Conservation (phyloP, 2,329 filamentous ascomycete species). For the Fusarium sp. region DNA sequence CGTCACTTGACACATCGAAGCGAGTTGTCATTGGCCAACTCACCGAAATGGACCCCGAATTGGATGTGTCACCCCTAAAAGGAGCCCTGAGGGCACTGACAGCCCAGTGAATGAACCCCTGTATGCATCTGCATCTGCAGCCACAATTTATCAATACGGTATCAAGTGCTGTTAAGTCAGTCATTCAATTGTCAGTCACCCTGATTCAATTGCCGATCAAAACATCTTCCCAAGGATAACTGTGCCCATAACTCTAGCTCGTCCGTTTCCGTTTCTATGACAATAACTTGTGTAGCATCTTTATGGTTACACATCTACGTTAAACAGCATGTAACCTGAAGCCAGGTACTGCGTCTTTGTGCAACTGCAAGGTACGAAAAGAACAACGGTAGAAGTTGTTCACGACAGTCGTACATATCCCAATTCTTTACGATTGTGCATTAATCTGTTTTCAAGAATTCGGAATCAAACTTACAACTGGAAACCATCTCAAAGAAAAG, state of each 20-base stretch:
- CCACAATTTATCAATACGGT: slow-evolving; percentile 3
- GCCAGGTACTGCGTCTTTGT: neutral
- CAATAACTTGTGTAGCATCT: too few species aligned
- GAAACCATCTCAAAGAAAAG: too few species aligned
- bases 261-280: neutral
- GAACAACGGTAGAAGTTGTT: neutral
- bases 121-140: slow-evolving; percentile 19
- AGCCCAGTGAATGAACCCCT: slow-evolving; percentile 19
- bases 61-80: slow-evolving; percentile 21
- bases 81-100: neutral
- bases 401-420: too few species aligned
- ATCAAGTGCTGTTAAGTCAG: slow-evolving; percentile 5
- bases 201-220: slow-evolving; percentile 17
- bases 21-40: slow-evolving; percentile 1
- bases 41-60: slow-evolving; percentile 17
- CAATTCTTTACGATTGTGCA: neutral
- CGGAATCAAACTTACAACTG: too few species aligned
- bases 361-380: neutral
- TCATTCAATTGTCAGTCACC: slow-evolving; percentile 14
- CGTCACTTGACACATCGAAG: slow-evolving; percentile 15
- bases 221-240: neutral
- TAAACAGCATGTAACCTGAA: neutral
- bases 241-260: too few species aligned
- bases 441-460: too few species aligned
- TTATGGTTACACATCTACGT: neutral